Percentiles rank a stretch among this genome's conserved stretches.
These are phyloP conservation scores for Umbilicus rupestris DNA, from an alignment of 164 flowering plant genomes.

Conservation along the genomic window DNA sequence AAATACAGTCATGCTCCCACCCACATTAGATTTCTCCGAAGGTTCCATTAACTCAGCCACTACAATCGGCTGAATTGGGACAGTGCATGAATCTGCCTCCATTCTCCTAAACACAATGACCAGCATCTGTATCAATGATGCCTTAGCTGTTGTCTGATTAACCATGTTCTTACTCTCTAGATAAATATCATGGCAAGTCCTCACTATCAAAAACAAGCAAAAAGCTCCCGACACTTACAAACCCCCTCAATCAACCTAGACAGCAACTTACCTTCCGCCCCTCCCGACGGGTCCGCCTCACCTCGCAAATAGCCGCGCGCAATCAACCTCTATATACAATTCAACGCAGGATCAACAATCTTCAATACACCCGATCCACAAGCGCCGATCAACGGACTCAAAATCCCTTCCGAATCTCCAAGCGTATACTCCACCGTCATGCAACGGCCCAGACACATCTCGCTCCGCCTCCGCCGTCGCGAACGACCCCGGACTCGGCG, in stretches of 20 bases:
- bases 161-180: constrained; percentile 81
- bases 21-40: too few relatives aligned
- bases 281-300: constrained; percentile 84
- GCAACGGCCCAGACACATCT: constrained; percentile 61
- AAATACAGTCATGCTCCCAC: too few relatives aligned
- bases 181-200: constrained; percentile 96
- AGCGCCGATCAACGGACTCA: constrained; percentile 68
- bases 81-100: constrained; percentile 97
- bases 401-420: constrained; percentile 62
- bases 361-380: constrained; percentile 49
- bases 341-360: constrained; percentile 80
- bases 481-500: constrained; percentile 17
- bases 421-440: constrained; percentile 54
- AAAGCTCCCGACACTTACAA: constrained; percentile 66
- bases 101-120: constrained; percentile 93
- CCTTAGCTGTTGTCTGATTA: constrained; percentile 95
- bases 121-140: constrained; percentile 87
- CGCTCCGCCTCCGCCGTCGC: constrained; percentile 22
- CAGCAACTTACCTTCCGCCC: constrained; percentile 47
- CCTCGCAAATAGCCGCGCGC: constrained; percentile 75
- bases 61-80: constrained; percentile 91
- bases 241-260: constrained; percentile 60
- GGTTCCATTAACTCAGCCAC: constrained; percentile 97
- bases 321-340: constrained; percentile 72
- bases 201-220: constrained; percentile 78